Evolutionary conservation across 2,329 filamentous ascomycete species (phyloP).

Genomic region (Biscogniauxia mediterranea): DNA sequence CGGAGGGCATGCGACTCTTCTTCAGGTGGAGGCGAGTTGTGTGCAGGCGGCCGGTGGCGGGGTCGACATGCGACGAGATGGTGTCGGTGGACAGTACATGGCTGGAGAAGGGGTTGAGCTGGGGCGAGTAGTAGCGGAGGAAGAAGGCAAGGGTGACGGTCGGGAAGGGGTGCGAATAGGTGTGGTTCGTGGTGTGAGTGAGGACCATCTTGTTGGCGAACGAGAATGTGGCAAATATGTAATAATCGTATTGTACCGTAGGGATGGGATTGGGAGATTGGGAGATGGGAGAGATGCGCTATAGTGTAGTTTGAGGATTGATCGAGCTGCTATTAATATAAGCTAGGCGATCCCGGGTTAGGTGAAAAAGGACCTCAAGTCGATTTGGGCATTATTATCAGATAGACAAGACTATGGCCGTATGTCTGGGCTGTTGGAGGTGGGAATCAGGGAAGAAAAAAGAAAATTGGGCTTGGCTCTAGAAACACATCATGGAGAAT

Average conservation of each 20-base stretch:
- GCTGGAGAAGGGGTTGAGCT: slow-evolving; percentile 73
- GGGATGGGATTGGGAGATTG: too few relatives aligned
- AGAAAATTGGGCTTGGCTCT: background rate
- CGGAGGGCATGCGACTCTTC: slow-evolving; percentile 72
- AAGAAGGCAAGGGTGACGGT: slow-evolving; percentile 88
- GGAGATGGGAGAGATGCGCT: background rate
- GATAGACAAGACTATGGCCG: too few relatives aligned
- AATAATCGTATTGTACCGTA: background rate
- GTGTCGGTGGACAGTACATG: slow-evolving; percentile 84
- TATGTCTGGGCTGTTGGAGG: background rate
- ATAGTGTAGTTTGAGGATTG: background rate
- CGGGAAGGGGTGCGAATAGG: slow-evolving; percentile 78
- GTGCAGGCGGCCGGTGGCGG: slow-evolving; percentile 69
- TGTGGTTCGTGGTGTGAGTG: slow-evolving; percentile 65
- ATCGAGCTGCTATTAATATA: too few relatives aligned
- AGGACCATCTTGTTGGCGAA: slow-evolving; percentile 53
- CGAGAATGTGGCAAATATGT: slow-evolving; percentile 6
- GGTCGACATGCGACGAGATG: slow-evolving; percentile 71
- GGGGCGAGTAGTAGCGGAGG: slow-evolving; percentile 73
- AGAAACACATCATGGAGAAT: background rate
- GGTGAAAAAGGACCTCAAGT: too few relatives aligned
- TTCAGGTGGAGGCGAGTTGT: slow-evolving; percentile 81
- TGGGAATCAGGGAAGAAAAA: background rate
- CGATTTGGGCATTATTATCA: too few relatives aligned
- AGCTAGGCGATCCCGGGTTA: too few relatives aligned